phyloP scores from a whole-genome alignment of 2,329 filamentous ascomycete genomes.

The Cladobotryum protrusum region DNA sequence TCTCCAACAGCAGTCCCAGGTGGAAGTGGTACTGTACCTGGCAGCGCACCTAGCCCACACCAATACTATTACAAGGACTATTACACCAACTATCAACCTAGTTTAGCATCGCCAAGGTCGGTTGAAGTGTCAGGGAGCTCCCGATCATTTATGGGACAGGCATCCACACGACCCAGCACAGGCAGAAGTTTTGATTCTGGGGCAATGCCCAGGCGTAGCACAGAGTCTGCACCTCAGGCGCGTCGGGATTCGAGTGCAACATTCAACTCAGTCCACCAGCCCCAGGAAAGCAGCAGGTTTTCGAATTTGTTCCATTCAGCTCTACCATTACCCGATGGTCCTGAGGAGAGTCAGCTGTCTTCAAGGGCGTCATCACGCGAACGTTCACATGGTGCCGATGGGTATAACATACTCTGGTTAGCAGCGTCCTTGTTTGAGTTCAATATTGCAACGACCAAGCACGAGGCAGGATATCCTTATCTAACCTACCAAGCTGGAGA shows the following conservation, averaged over 20 bases:
- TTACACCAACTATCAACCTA: conserved; percentile 44
- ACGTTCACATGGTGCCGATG: conserved; percentile 44
- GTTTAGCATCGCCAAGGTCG: conserved; percentile 52
- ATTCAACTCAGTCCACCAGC: conserved; percentile 43
- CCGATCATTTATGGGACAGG: conserved; percentile 37
- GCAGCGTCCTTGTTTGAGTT: conserved; percentile 95
- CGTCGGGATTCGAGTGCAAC: conserved; percentile 51
- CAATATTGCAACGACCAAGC: conserved; percentile 86
- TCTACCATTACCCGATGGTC: conserved; percentile 68
- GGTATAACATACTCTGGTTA: conserved; percentile 76
- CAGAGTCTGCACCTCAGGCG: conserved; percentile 41
- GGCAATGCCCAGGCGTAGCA: conserved; percentile 44
- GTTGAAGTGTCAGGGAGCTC: conserved; percentile 47
- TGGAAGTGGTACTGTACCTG: conserved; percentile 10
- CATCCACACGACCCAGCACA: conserved; percentile 49
- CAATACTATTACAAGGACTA: conserved; percentile 53
- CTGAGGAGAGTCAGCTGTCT: conserved; percentile 46
- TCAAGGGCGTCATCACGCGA: conserved; percentile 57
- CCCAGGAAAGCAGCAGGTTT: conserved; percentile 48
- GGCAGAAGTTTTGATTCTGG: conserved; percentile 54
- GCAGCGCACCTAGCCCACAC: conserved; percentile 40
- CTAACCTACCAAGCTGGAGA: conserved; percentile 93
- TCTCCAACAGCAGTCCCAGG: conserved; percentile 43
- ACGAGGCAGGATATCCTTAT: conserved; percentile 93
- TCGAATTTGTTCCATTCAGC: conserved; percentile 84